Base-by-base conservation (phyloP, 2,329 filamentous ascomycete genomes). In the Thelonectria olida region DNA sequence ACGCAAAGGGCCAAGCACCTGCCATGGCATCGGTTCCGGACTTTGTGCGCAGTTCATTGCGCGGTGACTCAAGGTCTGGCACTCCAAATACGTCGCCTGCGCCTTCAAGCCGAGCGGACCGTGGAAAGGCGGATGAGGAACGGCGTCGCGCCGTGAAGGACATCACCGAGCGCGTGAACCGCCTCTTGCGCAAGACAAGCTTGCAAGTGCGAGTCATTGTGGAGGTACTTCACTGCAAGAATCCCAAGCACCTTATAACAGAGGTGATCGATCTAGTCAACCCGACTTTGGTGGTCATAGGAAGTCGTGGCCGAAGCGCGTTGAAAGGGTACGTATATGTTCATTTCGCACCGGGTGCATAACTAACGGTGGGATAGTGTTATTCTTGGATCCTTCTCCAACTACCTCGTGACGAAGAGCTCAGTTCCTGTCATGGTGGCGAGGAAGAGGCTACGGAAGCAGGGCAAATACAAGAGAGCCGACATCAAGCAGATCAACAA, bases 381-480 rank as follows among this genome's bases (percentile, higher is more conserved):
- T 20, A 90, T 99, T 62, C 85, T 99, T 27, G 96, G 96, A 23
- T 97, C 94, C 0, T 98, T 99, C 78, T 97, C 92, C 62, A 98
- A 98, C 75, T 99, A 99, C 73, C 84, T 99, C 7, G 94, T 99
- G 28, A 97, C 93, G 36, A 98, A 98, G 80, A 97, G 93, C 65
- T 97, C 92, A 2, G 93, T 97, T 15, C 96, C 96, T 0, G 96
- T 99, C 62, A 99, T 99, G 96, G 96, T 98, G 34, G 96, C 96
- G 7, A 85, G 96, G 61, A 97, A 97, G 82, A 90, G 92, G 59
- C 83, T 97, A 42, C 85, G 92, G 49, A 97, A 97, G 77, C 92
- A 96, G 79, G 90, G 88, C 75, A 94, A 95, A 75, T 91, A 91
- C 75, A 91, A 90, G 77, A 87, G 87, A 62, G 73, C 71, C 53